Conservation (phyloP, 495 filamentous ascomycete species). For the Recurvomyces mirabilis region DNA sequence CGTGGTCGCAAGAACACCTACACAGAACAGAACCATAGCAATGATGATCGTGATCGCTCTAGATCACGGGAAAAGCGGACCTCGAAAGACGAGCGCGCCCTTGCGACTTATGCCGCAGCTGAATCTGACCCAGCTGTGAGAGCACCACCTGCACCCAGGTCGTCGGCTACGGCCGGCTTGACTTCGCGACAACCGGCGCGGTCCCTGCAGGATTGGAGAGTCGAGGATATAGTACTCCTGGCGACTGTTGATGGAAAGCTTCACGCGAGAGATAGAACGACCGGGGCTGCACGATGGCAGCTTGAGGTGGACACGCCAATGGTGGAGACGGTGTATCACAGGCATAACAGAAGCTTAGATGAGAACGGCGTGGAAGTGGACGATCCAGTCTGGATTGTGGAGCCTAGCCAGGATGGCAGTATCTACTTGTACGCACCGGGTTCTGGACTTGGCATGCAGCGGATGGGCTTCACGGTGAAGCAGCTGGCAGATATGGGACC, state of each 20-base stretch:
- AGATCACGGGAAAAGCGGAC: conserved; percentile 20
- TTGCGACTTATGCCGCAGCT: conserved; percentile 87
- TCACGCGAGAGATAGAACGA: conserved; percentile 83
- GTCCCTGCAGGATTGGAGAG: conserved; percentile 96
- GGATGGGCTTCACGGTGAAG: conserved; percentile 65
- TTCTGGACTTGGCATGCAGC: conserved; percentile 47
- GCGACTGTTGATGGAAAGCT: conserved; percentile 97
- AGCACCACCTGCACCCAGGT: conserved; percentile 45
- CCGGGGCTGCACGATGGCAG: conserved; percentile 71
- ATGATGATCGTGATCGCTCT: conserved; percentile 25
- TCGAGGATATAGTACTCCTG: conserved; percentile 98
- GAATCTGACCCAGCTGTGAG: conserved; percentile 25
- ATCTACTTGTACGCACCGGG: conserved; percentile 77
- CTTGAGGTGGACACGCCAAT: conserved; percentile 72
- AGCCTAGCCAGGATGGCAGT: conserved; percentile 76
- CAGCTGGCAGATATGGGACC: conserved; percentile 60
- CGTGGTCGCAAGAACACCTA: conserved; percentile 9
- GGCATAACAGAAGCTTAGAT: conserved; percentile 53
- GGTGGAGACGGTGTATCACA: conserved; percentile 80
- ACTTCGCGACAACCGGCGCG: conserved; percentile 78
- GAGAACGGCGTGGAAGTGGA: conserved; percentile 48
- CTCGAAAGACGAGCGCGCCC: conserved; percentile 79
- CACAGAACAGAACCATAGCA: too few relatives aligned
- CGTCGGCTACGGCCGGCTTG: conserved; percentile 53
- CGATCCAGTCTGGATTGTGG: conserved; percentile 91